phyloP scores from a whole-genome alignment of 2,329 filamentous ascomycete species.

The Bertia moriformis region DNA sequence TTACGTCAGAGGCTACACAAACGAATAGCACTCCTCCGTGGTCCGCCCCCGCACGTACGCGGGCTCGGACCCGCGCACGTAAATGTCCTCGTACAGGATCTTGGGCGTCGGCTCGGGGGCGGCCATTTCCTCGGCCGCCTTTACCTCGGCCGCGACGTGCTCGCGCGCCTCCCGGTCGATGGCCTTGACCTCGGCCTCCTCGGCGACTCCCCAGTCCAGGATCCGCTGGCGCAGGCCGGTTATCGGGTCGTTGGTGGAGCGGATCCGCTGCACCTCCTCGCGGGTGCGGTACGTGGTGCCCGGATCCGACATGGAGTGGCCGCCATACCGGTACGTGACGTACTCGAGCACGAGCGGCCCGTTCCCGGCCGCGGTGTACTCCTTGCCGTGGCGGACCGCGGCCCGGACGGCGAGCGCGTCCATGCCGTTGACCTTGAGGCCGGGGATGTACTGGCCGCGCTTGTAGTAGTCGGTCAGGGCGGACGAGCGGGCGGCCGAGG shows the following conservation, averaged over 20 bases:
- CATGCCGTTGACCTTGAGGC: constrained; percentile 99
- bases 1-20: too few relatives aligned
- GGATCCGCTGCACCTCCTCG: constrained; percentile 99
- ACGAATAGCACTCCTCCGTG: constrained; percentile 82
- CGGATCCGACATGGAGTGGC: constrained; percentile 98
- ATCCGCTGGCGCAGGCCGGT: constrained; percentile 96
- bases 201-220: constrained; percentile 81
- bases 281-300: constrained; percentile 98
- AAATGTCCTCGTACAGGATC: constrained; percentile 93
- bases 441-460: constrained; percentile 98
- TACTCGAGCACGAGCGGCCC: constrained; percentile 95
- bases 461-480: constrained; percentile 99
- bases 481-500: constrained; percentile 80
- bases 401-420: constrained; percentile 96
- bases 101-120: constrained; percentile 63
- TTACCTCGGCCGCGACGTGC: constrained; percentile 79
- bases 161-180: constrained; percentile 86
- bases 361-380: constrained; percentile 70
- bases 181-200: constrained; percentile 87
- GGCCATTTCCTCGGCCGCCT: constrained; percentile 75
- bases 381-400: constrained; percentile 83
- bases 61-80: constrained; percentile 76
- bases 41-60: constrained; percentile 75
- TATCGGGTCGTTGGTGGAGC: constrained; percentile 95
- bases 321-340: constrained; percentile 97